Percentiles rank a stretch among this genome's conserved stretches.
Evolutionary conservation across 352 stramenopile genomes (phyloP).

Genomic region (Halophytophthora polymorphica): DNA sequence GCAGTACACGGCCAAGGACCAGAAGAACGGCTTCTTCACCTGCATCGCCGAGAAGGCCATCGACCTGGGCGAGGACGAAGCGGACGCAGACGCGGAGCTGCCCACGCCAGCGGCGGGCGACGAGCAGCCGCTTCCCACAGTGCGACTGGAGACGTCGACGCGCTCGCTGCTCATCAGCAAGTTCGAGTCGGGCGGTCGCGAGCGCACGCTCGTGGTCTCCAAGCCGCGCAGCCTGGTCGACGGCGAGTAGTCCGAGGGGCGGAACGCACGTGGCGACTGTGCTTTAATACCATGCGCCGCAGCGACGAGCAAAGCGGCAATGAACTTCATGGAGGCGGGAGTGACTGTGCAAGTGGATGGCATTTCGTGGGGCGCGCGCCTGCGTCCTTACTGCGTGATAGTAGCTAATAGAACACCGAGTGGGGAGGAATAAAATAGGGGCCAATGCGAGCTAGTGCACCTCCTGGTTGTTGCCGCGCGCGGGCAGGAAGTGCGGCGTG

Average conservation of each 20-base stretch:
- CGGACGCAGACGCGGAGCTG: slow-evolving; percentile 24
- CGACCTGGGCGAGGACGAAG: slow-evolving; percentile 31
- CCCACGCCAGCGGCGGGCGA: slow-evolving; percentile 21
- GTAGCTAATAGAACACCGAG: neutral
- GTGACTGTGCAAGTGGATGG: no score
- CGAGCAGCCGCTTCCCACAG: slow-evolving; percentile 37
- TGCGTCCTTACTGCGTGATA: no score
- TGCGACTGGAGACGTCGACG: slow-evolving; percentile 49
- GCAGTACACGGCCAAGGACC: slow-evolving; percentile 34
- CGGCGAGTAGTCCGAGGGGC: slow-evolving; percentile 16
- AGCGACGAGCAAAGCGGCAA: no score
- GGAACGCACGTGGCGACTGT: neutral
- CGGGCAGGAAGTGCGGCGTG: slow-evolving; percentile 22
- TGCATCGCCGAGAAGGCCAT: slow-evolving; percentile 69
- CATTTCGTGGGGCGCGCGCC: no score
- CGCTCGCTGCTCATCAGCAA: slow-evolving; percentile 62
- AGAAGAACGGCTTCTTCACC: slow-evolving; percentile 75
- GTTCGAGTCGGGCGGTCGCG: slow-evolving; percentile 30
- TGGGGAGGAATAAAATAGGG: slow-evolving; percentile 24
- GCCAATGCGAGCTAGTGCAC: slow-evolving; percentile 17
- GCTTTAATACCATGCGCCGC: no score
- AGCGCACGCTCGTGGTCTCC: slow-evolving; percentile 66
- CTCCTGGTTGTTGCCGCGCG: slow-evolving; percentile 27
- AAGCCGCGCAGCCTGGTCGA: slow-evolving; percentile 29
- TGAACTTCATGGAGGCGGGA: no score